phyloP scores from a whole-genome alignment of 805 yeast species.

The Millerago galiae region DNA sequence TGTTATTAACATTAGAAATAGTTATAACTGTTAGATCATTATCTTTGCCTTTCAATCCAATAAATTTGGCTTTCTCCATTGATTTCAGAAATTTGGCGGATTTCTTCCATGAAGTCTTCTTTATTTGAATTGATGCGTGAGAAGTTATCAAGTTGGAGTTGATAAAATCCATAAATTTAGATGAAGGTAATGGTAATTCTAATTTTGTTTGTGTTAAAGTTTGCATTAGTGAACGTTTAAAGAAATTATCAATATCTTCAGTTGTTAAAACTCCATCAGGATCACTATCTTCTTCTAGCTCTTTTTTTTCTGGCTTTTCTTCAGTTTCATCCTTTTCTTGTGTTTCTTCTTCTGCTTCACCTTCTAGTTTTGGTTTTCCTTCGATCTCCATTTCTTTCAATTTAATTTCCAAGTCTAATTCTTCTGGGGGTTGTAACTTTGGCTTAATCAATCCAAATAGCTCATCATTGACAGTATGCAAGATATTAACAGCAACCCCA shows the following conservation, averaged over 20 bases:
- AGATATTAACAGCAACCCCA: conserved; percentile 73
- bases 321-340: conserved; percentile 2
- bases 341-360: conserved; percentile 5
- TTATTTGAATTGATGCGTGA: conserved; percentile 52
- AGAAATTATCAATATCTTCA: conserved; percentile 70
- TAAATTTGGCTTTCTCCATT: conserved; percentile 69
- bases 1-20: conserved; percentile 38
- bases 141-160: conserved; percentile 69
- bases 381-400: conserved; percentile 15
- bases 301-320: conserved; percentile 7
- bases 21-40: conserved; percentile 64
- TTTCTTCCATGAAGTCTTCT: conserved; percentile 86
- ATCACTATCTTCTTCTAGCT: conserved; percentile 6
- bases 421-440: conserved; percentile 38
- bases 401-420: conserved; percentile 22
- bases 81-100: conserved; percentile 78
- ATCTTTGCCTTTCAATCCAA: conserved; percentile 76
- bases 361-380: conserved; percentile 8
- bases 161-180: conserved; percentile 66
- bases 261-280: conserved; percentile 29
- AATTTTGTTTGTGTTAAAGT: conserved; percentile 53
- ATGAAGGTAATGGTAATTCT: conserved; percentile 62
- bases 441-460: conserved; percentile 45
- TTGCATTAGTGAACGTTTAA: conserved; percentile 63
- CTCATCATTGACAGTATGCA: conserved; percentile 66